Evolutionary conservation across 306 rosid genomes (phyloP).

Genomic region (Oemleria cerasiformis): DNA sequence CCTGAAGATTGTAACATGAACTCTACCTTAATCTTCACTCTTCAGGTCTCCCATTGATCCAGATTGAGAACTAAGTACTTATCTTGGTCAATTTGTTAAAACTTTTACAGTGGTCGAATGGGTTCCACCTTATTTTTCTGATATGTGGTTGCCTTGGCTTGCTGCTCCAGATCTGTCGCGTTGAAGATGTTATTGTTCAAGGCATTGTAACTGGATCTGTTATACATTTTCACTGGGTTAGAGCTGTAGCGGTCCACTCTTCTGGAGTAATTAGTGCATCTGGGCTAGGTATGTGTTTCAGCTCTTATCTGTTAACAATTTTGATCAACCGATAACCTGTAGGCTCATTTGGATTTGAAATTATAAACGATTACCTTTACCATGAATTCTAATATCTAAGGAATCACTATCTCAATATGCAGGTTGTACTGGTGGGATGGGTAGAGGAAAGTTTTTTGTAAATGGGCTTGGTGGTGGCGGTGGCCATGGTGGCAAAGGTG

Average conservation of each 20-base stretch:
- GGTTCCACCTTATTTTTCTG: conserved; percentile 20
- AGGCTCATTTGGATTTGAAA: background rate
- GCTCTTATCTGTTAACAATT: conserved; percentile 10
- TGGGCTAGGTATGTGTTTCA: conserved; percentile 67
- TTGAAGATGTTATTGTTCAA: conserved; percentile 69
- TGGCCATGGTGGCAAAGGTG: conserved; percentile 98
- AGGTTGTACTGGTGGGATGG: conserved; percentile 91
- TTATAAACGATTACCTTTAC: background rate
- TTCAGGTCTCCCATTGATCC: conserved; percentile 71
- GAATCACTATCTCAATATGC: conserved; percentile 28
- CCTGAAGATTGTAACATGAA: conserved; percentile 97
- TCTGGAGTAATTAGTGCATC: conserved; percentile 77
- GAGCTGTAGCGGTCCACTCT: conserved; percentile 50
- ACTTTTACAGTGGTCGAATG: conserved; percentile 9
- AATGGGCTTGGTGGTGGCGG: conserved; percentile 91
- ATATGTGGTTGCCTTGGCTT: conserved; percentile 32
- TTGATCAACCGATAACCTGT: background rate
- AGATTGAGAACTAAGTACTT: conserved; percentile 37
- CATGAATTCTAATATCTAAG: background rate
- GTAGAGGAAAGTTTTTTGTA: conserved; percentile 59
- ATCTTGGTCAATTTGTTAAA: conserved; percentile 25
- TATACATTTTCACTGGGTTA: conserved; percentile 86
- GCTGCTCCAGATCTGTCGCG: conserved; percentile 81
- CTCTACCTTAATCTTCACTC: conserved; percentile 89
- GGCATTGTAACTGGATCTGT: conserved; percentile 86